Evolutionary conservation across 1,284 basidiomycete species (phyloP).

Genomic region (Melanopsichium pennsylvanicum): DNA sequence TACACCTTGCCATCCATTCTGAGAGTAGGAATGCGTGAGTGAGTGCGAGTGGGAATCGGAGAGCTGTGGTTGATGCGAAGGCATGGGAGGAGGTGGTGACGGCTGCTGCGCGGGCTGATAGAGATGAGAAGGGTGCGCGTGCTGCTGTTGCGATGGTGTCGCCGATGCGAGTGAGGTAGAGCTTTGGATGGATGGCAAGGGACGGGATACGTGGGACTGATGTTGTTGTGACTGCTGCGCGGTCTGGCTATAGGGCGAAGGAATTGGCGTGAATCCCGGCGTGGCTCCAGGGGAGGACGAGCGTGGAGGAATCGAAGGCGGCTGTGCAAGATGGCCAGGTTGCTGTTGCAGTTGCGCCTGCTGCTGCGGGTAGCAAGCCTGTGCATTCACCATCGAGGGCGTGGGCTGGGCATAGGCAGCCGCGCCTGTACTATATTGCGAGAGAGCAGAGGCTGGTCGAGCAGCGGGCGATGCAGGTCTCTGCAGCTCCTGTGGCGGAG

Average conservation of each 20-base stretch:
- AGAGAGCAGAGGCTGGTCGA: constrained; percentile 25
- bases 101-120: constrained; percentile 32
- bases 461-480: constrained; percentile 37
- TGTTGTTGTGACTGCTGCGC: constrained; percentile 3
- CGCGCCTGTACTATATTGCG: constrained; percentile 30
- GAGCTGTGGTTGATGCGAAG: constrained; percentile 8
- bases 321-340: constrained; percentile 18
- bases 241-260: constrained; percentile 29
- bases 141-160: constrained; percentile 7
- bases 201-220: constrained; percentile 19
- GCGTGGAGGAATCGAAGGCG: constrained; percentile 18
- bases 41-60: constrained; percentile 16
- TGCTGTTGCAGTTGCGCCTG: constrained; percentile 14
- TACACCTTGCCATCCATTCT: constrained; percentile 19
- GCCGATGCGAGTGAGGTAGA: constrained; percentile 9
- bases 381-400: constrained; percentile 44
- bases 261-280: constrained; percentile 24
- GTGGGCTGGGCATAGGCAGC: constrained; percentile 20
- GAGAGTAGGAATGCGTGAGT: constrained; percentile 17
- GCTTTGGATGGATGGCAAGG: constrained; percentile 37
- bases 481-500: constrained; percentile 22
- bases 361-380: constrained; percentile 37
- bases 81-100: constrained; percentile 14
- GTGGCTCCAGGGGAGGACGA: constrained; percentile 24
- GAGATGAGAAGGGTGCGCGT: constrained; percentile 23